These are phyloP conservation scores for Amanita phalloides DNA, from an alignment of 768 basidiomycete genomes.

Conservation along the genomic window DNA sequence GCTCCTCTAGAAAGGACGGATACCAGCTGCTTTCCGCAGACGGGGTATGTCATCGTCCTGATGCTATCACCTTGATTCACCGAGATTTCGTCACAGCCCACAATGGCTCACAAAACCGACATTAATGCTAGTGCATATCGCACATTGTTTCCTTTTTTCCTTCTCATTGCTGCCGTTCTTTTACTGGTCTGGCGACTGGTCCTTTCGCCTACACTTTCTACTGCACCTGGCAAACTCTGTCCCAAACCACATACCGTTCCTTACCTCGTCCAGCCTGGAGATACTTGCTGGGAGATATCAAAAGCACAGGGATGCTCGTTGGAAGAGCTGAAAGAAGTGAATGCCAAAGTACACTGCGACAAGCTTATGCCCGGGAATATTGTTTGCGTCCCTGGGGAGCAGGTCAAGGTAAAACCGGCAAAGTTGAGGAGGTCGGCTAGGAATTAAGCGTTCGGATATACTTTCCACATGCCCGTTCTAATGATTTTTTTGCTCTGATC, in stretches of 20 bases:
- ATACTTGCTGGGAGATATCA: slow-evolving; percentile 58
- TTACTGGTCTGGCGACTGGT: slow-evolving; percentile 57
- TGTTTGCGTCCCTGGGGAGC: slow-evolving; percentile 41
- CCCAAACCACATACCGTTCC: slow-evolving; percentile 25
- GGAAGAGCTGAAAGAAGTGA: slow-evolving; percentile 41
- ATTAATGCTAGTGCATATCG: slow-evolving; percentile 39
- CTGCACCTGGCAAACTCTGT: slow-evolving; percentile 21
- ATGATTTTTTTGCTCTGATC: neutral
- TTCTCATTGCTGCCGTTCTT: slow-evolving; percentile 51
- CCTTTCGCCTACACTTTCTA: slow-evolving; percentile 29
- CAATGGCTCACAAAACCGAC: slow-evolving; percentile 20
- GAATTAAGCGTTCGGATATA: neutral
- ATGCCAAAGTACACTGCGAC: slow-evolving; percentile 44
- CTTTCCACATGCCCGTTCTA: too few species aligned
- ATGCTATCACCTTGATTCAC: neutral
- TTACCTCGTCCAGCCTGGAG: slow-evolving; percentile 45
- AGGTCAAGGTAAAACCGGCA: neutral
- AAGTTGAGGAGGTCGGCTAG: neutral
- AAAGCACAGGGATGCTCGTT: slow-evolving; percentile 34
- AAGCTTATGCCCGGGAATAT: slow-evolving; percentile 47
- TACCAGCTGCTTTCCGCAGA: slow-evolving; percentile 46
- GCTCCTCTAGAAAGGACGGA: slow-evolving; percentile 35
- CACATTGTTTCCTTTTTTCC: slow-evolving; percentile 62
- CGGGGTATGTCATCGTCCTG: slow-evolving; percentile 26
- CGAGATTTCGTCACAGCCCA: slow-evolving; percentile 10